phyloP scores from a whole-genome alignment of 208 protist genomes.

The Angomonas ambiguus region DNA sequence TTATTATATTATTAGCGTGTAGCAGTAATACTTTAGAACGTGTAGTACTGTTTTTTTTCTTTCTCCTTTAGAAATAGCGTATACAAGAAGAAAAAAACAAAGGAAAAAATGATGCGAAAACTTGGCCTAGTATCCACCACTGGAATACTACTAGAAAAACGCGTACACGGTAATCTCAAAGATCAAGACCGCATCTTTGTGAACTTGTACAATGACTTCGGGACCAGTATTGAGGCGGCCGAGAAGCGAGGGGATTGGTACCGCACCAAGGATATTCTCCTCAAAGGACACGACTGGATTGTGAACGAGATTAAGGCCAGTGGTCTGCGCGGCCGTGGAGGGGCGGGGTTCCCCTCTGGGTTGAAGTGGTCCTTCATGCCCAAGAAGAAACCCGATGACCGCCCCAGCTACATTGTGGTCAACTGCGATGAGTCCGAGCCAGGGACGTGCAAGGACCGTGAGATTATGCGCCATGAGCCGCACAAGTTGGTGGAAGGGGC shows the following conservation, averaged over 20 bases:
- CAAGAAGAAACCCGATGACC: conserved; percentile 87
- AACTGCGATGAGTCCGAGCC: conserved; percentile 99
- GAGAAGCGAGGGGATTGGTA: conserved; percentile 97
- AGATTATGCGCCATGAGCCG: conserved; percentile 99
- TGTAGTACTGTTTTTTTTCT: no score
- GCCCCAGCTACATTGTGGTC: conserved; percentile 97
- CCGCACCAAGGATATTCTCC: conserved; percentile 96
- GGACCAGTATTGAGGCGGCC: conserved; percentile 89
- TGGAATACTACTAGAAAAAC: conserved; percentile 29
- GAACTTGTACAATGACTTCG: conserved; percentile 97
- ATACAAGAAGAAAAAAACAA: conserved; percentile 5
- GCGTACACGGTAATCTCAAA: conserved; percentile 87
- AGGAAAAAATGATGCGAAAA: conserved; percentile 18
- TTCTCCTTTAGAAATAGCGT: no score
- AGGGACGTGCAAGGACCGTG: conserved; percentile 99
- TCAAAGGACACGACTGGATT: conserved; percentile 97
- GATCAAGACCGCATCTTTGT: conserved; percentile 98
- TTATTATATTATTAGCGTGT: no score
- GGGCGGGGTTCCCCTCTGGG: conserved; percentile 98
- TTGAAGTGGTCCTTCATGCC: conserved; percentile 99
- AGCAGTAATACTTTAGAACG: no score
- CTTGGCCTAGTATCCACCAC: conserved; percentile 39
- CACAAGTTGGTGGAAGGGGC: conserved; percentile 99
- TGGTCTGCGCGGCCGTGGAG: conserved; percentile 97
- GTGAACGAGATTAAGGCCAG: conserved; percentile 96